These are phyloP conservation scores for Penicillium sp. DNA, from an alignment of 2,329 filamentous ascomycete genomes.

Conservation along the genomic window DNA sequence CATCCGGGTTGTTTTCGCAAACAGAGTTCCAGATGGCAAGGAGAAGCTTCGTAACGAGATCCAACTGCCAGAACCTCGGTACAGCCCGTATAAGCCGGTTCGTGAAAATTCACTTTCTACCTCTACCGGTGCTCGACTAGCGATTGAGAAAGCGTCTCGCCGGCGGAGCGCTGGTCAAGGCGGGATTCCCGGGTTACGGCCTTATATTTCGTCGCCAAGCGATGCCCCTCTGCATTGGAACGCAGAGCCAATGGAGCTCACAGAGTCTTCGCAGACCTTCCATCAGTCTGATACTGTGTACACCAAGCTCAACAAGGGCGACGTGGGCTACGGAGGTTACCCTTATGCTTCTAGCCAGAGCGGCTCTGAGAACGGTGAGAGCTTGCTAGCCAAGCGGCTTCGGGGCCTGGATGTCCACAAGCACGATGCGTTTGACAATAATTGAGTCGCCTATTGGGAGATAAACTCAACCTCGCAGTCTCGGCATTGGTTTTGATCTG, in stretches of 20 bases:
- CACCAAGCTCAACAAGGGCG: conserved; percentile 68
- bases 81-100: conserved; percentile 75
- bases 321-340: conserved; percentile 64
- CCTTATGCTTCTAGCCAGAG: conserved; percentile 47
- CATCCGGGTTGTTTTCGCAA: conserved; percentile 93
- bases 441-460: conserved; percentile 8
- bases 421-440: conserved; percentile 18
- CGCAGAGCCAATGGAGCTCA: conserved; percentile 10
- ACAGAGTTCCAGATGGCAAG: conserved; percentile 92
- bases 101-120: conserved; percentile 44
- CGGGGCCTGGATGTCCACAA: conserved; percentile 60
- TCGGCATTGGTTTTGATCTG: neutral
- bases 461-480: neutral
- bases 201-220: conserved; percentile 14
- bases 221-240: conserved; percentile 17
- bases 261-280: conserved; percentile 23
- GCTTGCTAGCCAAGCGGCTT: conserved; percentile 70
- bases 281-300: conserved; percentile 50
- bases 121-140: conserved; percentile 53
- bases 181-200: conserved; percentile 11
- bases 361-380: conserved; percentile 57
- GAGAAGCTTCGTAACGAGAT: conserved; percentile 90
- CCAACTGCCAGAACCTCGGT: conserved; percentile 83
- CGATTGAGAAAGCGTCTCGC: conserved; percentile 62
- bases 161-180: conserved; percentile 58